phyloP scores from a whole-genome alignment of 192 early-diverging fungal genomes.

The Coemansia sp. region DNA sequence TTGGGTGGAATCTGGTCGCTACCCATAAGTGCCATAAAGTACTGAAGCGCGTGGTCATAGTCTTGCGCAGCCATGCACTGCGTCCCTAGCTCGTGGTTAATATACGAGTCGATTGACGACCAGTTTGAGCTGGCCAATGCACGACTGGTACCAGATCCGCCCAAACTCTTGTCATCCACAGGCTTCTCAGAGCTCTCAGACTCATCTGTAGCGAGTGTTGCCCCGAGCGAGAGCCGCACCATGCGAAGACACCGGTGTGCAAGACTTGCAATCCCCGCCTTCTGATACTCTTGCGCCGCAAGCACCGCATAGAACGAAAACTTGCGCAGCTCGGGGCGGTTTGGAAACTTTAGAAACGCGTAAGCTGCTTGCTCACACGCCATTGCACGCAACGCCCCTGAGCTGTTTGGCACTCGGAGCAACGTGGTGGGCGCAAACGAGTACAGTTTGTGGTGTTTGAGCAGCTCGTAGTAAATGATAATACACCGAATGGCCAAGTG shows the following conservation, averaged over 20 bases:
- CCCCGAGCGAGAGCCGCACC: constrained; percentile 33
- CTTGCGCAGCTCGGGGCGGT: constrained; percentile 71
- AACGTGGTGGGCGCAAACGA: constrained; percentile 67
- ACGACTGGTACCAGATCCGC: not conserved
- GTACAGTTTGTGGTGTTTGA: constrained; percentile 67
- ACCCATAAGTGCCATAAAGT: constrained; percentile 75
- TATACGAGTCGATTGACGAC: constrained; percentile 74
- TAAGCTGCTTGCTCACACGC: constrained; percentile 90
- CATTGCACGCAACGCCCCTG: constrained; percentile 68
- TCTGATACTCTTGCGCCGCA: constrained; percentile 79
- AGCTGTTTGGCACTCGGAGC: constrained; percentile 22
- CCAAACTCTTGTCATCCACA: not conserved
- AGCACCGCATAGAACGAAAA: constrained; percentile 88
- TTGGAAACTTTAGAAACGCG: constrained; percentile 61
- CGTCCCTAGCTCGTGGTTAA: constrained; percentile 82
- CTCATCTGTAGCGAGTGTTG: not conserved
- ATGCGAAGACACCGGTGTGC: constrained; percentile 75
- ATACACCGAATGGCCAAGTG: constrained; percentile 72
- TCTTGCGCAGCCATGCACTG: constrained; percentile 75
- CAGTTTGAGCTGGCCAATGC: constrained; percentile 13
- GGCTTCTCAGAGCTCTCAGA: not conserved
- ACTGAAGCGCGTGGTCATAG: constrained; percentile 69
- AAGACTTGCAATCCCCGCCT: constrained; percentile 69
- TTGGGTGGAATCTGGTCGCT: constrained; percentile 38
- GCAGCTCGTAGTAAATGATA: constrained; percentile 77